Evolutionary conservation across 257 asterid species (phyloP).

Genomic region (Solanum tacnaense): DNA sequence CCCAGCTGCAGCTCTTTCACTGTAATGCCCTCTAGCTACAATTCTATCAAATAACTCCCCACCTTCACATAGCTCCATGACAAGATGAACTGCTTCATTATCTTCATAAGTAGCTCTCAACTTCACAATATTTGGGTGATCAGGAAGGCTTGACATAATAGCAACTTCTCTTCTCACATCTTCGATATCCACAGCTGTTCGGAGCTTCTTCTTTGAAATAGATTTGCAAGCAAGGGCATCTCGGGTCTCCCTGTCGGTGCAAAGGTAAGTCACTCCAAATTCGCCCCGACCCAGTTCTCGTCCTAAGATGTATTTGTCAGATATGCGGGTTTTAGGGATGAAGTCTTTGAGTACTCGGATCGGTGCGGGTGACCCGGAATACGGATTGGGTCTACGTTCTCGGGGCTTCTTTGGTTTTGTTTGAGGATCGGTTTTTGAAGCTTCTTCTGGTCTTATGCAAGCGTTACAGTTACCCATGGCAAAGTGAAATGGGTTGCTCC

Average conservation of each 20-base stretch:
- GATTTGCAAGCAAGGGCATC: constrained; percentile 87
- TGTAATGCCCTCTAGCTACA: constrained; percentile 92
- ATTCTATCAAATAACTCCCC: constrained; percentile 88
- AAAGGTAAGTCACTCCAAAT: constrained; percentile 82
- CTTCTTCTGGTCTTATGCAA: constrained; percentile 48
- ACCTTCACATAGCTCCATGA: constrained; percentile 94
- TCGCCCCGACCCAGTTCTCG: constrained; percentile 95
- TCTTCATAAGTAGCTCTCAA: constrained; percentile 88
- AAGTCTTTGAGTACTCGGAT: constrained; percentile 74
- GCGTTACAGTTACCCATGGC: constrained; percentile 87
- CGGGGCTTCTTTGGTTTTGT: constrained; percentile 32
- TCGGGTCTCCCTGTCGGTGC: constrained; percentile 81
- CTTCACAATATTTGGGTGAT: constrained; percentile 69
- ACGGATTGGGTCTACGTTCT: constrained; percentile 57
- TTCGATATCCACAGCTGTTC: constrained; percentile 80
- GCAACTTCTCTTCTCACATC: constrained; percentile 93
- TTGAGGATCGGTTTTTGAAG: constrained; percentile 1
- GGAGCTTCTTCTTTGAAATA: constrained; percentile 78
- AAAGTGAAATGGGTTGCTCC: not conserved
- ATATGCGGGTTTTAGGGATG: constrained; percentile 38
- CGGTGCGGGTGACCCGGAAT: constrained; percentile 42
- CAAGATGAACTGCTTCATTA: constrained; percentile 80
- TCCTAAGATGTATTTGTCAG: constrained; percentile 76
- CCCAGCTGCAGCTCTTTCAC: constrained; percentile 83
- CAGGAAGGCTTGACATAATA: constrained; percentile 85